A percentile compares a stretch with the other conserved stretches of the same genome.
These are phyloP conservation scores for Lactifluus rugatus DNA, from an alignment of 768 basidiomycete genomes.

Conservation along the genomic window DNA sequence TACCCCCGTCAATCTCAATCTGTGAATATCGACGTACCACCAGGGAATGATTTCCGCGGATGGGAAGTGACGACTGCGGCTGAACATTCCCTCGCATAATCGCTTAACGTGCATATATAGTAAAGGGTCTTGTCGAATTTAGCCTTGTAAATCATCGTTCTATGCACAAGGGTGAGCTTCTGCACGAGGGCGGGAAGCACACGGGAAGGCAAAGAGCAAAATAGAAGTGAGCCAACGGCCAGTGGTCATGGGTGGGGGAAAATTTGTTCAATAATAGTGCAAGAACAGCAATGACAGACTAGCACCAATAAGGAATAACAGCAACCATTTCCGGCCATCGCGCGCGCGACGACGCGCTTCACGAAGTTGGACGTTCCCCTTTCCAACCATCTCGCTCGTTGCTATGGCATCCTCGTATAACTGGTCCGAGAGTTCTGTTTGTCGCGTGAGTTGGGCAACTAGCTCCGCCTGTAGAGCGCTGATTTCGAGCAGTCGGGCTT, in stretches of 20 bases:
- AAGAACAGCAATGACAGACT: slow-evolving; percentile 87
- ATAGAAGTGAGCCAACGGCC: not conserved
- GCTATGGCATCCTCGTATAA: slow-evolving; percentile 91
- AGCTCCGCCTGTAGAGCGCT: slow-evolving; percentile 89
- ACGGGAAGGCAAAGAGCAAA: not conserved
- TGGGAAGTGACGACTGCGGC: not conserved
- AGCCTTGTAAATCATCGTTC: not conserved
- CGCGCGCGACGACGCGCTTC: slow-evolving; percentile 82
- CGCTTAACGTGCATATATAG: not conserved
- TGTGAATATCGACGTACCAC: not conserved
- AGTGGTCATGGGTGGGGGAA: not conserved
- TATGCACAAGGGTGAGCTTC: not conserved
- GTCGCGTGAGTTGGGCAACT: slow-evolving; percentile 74
- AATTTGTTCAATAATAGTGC: slow-evolving; percentile 61
- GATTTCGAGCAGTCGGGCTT: slow-evolving; percentile 86
- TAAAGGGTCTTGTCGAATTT: not conserved
- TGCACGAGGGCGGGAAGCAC: not conserved
- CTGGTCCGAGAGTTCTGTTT: slow-evolving; percentile 88
- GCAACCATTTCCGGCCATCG: slow-evolving; percentile 80
- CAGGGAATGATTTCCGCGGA: not conserved
- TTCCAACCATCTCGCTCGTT: slow-evolving; percentile 75
- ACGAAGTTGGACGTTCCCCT: slow-evolving; percentile 82
- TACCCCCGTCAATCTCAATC: not conserved
- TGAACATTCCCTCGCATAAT: not conserved
- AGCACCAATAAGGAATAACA: slow-evolving; percentile 88